Evolutionary conservation across 192 early-diverging fungal genomes (phyloP).

Genomic region (Umbelopsis isabellina): DNA sequence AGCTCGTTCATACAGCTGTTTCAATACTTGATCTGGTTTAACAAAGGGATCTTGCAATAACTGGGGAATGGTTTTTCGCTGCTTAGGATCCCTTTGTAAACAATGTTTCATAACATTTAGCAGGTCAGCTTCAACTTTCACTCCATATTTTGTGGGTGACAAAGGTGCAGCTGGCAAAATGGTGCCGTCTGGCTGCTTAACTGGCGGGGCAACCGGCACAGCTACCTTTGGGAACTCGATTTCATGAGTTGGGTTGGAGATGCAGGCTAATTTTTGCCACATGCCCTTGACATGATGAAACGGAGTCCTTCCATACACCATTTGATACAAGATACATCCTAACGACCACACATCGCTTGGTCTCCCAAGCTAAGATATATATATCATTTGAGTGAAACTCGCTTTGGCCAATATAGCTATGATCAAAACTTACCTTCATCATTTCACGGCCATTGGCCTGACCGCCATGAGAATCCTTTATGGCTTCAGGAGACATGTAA

Average conservation of each 20-base stretch:
- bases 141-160: conserved; percentile 4
- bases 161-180: conserved; percentile 6
- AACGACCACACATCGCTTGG: conserved; percentile 91
- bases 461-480: conserved; percentile 4
- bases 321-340: conserved; percentile 91
- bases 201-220: conserved; percentile 13
- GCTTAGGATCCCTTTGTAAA: conserved; percentile 66
- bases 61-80: conserved; percentile 68
- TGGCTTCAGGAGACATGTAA: conserved; percentile 95
- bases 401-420: neutral
- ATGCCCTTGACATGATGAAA: conserved; percentile 72
- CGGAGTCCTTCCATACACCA: conserved; percentile 85
- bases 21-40: conserved; percentile 33
- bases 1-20: conserved; percentile 20
- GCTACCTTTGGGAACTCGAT: conserved; percentile 64
- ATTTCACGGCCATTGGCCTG: conserved; percentile 10
- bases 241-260: conserved; percentile 66
- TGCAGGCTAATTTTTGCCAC: conserved; percentile 70
- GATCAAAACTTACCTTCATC: conserved; percentile 28
- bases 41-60: conserved; percentile 69
- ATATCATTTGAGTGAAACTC: neutral
- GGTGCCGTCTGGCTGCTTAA: neutral
- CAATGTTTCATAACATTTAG: conserved; percentile 71
- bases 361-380: conserved; percentile 66
- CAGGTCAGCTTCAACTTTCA: conserved; percentile 50